Evolutionary conservation across 2,329 filamentous ascomycete genomes (phyloP).

Genomic region (Cadophora sp.): DNA sequence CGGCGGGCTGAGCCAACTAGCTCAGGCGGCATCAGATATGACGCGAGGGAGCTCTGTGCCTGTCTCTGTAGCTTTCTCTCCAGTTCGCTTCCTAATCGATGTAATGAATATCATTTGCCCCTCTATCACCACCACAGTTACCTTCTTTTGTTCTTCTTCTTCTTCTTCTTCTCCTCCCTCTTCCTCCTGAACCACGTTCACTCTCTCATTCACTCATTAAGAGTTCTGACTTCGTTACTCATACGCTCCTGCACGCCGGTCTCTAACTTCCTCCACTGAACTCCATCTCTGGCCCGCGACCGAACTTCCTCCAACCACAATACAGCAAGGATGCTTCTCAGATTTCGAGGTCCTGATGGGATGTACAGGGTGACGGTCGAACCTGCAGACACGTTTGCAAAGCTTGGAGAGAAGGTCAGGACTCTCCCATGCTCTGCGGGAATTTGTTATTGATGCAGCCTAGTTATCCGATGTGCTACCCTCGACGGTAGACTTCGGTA

Average conservation of each 20-base stretch:
- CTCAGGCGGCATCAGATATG: slow-evolving; percentile 16
- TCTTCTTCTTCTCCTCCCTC: too few species aligned
- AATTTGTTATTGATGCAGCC: slow-evolving; percentile 27
- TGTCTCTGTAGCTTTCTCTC: slow-evolving; percentile 29
- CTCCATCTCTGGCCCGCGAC: not conserved
- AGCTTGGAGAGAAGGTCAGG: slow-evolving; percentile 60
- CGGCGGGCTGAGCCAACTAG: not conserved
- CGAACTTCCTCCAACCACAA: not conserved
- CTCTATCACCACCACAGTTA: not conserved
- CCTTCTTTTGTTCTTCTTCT: too few species aligned
- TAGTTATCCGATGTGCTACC: slow-evolving; percentile 67
- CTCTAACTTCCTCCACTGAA: not conserved
- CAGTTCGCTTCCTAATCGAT: slow-evolving; percentile 4
- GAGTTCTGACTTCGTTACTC: not conserved
- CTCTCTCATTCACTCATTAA: not conserved
- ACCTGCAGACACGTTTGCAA: slow-evolving; percentile 73
- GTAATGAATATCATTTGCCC: slow-evolving; percentile 13
- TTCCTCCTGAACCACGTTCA: not conserved
- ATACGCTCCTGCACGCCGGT: not conserved
- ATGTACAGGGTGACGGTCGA: slow-evolving; percentile 86
- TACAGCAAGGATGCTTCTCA: slow-evolving; percentile 36
- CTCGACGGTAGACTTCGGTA: slow-evolving; percentile 63
- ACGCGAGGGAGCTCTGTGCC: slow-evolving; percentile 17
- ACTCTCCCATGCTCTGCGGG: not conserved
- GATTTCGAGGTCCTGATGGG: slow-evolving; percentile 81